A percentile compares a stretch with the other conserved stretches of the same genome.
Conservation (phyloP, 495 filamentous ascomycete genomes). For the Trichoderma gamsii region DNA sequence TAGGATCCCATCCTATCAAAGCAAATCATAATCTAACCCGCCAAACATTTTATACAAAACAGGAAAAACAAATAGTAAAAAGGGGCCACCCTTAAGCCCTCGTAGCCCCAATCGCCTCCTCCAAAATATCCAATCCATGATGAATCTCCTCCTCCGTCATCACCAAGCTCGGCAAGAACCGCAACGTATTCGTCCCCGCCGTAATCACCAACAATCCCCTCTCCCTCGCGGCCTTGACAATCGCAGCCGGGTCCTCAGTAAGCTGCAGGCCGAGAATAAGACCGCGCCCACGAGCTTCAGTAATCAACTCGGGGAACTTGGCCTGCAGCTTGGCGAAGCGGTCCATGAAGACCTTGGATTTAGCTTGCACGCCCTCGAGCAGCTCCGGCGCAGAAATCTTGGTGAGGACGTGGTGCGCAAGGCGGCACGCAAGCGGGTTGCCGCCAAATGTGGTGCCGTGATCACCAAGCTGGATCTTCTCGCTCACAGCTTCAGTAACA, state of each 20-base stretch:
- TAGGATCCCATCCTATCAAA: neutral
- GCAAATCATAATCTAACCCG: neutral
- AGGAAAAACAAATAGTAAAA: neutral
- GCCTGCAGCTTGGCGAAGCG: conserved; percentile 58
- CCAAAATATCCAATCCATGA: conserved; percentile 67
- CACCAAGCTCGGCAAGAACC: conserved; percentile 78
- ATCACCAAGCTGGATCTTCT: conserved; percentile 85
- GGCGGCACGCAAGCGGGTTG: conserved; percentile 78
- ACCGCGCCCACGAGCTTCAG: conserved; percentile 75
- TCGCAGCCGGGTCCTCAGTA: conserved; percentile 55
- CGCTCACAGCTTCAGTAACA: conserved; percentile 66
- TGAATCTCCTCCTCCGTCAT: conserved; percentile 72
- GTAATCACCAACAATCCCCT: conserved; percentile 86
- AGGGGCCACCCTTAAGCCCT: conserved; percentile 15
- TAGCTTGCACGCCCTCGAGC: conserved; percentile 56
- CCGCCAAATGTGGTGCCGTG: conserved; percentile 97
- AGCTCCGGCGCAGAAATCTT: conserved; percentile 61
- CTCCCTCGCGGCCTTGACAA: conserved; percentile 82
- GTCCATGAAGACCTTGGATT: conserved; percentile 56
- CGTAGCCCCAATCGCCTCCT: conserved; percentile 58
- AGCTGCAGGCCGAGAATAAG: conserved; percentile 84
- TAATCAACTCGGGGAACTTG: conserved; percentile 65
- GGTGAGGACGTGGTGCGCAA: conserved; percentile 79
- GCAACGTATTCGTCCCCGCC: conserved; percentile 78
- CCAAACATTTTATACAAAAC: neutral